These are phyloP conservation scores for Colletotrichum tamarilloi DNA, from an alignment of 2,329 filamentous ascomycete species.

Conservation along the genomic window DNA sequence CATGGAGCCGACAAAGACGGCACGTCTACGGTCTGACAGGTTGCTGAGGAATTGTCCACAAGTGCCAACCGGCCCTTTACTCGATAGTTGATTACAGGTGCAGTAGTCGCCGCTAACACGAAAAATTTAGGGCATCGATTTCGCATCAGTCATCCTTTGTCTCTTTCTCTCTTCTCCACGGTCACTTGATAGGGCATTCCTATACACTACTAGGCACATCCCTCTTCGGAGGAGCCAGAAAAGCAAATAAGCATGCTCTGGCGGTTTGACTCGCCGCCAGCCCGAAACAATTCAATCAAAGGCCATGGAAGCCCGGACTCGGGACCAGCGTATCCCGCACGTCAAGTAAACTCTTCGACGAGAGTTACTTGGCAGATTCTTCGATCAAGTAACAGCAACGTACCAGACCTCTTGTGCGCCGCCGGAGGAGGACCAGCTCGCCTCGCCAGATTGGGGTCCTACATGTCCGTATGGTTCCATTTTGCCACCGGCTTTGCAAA, in stretches of 20 bases:
- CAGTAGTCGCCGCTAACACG: slow-evolving; percentile 50
- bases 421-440: slow-evolving; percentile 5
- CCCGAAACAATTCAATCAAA: slow-evolving; percentile 7
- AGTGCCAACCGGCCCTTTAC: slow-evolving; percentile 20
- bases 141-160: slow-evolving; percentile 21
- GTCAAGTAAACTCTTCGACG: background rate
- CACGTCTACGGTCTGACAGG: slow-evolving; percentile 8
- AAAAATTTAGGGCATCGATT: slow-evolving; percentile 47
- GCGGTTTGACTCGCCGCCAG: slow-evolving; percentile 25
- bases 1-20: background rate
- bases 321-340: slow-evolving; percentile 5
- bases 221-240: slow-evolving; percentile 10
- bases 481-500: slow-evolving; percentile 58
- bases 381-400: background rate
- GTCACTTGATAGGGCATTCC: slow-evolving; percentile 22
- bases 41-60: slow-evolving; percentile 19
- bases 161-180: background rate
- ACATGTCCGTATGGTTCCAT: slow-evolving; percentile 50
- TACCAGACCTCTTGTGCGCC: background rate
- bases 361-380: slow-evolving; percentile 6
- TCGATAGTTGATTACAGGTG: slow-evolving; percentile 48
- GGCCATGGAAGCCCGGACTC: slow-evolving; percentile 7
- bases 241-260: slow-evolving; percentile 29
- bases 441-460: slow-evolving; percentile 47
- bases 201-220: slow-evolving; percentile 43